Evolutionary conservation across 345 rosid species (phyloP).

Genomic region (Cochlearia excelsa): DNA sequence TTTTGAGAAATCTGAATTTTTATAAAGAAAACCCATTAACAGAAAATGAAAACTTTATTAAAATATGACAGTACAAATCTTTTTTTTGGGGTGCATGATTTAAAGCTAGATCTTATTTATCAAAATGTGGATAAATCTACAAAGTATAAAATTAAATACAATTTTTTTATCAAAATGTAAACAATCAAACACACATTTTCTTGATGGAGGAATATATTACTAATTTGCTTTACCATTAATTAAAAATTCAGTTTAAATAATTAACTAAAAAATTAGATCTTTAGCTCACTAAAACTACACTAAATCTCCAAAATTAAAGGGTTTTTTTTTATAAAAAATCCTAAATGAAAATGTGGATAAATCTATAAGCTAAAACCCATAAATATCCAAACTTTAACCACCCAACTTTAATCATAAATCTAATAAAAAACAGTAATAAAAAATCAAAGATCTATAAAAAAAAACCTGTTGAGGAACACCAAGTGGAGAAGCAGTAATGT

Average conservation of each 20-base stretch:
- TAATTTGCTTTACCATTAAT: background rate
- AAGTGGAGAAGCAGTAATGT: conserved; percentile 94
- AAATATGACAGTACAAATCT: background rate
- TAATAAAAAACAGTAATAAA: background rate
- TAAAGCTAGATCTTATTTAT: too few relatives aligned
- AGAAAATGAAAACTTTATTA: conserved; percentile 28
- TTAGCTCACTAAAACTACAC: conserved; percentile 1
- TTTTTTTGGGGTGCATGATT: too few relatives aligned
- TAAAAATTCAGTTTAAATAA: background rate
- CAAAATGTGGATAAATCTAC: too few relatives aligned
- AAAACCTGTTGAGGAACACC: conserved; percentile 91
- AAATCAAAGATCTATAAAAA: conserved; percentile 38
- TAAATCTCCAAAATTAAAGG: conserved; percentile 8
- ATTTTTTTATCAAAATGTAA: too few relatives aligned
- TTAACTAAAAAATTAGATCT: conserved; percentile 22
- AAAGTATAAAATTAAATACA: too few relatives aligned
- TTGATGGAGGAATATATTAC: background rate
- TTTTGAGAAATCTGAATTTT: conserved; percentile 26
- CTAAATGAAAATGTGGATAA: conserved; percentile 16
- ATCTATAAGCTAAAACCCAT: background rate
- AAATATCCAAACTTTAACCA: conserved; percentile 3
- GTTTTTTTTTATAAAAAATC: background rate
- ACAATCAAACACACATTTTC: too few relatives aligned
- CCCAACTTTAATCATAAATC: conserved; percentile 1
- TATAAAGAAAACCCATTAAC: conserved; percentile 19